These are phyloP conservation scores for Mollisia scopiformis DNA, from an alignment of 2,329 filamentous ascomycete species.

Conservation along the genomic window DNA sequence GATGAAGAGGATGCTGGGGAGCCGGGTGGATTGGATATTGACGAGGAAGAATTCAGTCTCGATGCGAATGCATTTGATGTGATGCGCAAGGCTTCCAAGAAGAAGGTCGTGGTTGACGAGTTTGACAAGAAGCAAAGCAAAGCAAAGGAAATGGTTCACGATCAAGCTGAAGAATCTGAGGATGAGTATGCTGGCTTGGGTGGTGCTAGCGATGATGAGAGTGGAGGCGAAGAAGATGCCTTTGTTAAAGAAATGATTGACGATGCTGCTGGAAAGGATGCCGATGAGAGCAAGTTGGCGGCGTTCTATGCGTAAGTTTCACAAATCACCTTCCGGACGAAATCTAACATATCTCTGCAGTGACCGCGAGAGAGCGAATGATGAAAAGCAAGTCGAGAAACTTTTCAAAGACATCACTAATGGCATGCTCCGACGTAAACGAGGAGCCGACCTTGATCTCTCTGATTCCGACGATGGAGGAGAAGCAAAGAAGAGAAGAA, in stretches of 20 bases:
- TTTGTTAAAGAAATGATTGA: slow-evolving; percentile 88
- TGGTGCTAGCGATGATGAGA: slow-evolving; percentile 85
- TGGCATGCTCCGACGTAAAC: slow-evolving; percentile 82
- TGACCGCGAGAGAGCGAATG: slow-evolving; percentile 75
- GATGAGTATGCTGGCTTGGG: slow-evolving; percentile 97
- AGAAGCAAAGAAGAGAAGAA: slow-evolving; percentile 76
- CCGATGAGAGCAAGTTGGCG: slow-evolving; percentile 79
- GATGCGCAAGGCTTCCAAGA: slow-evolving; percentile 69
- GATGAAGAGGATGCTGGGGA: slow-evolving; percentile 33
- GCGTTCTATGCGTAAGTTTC: slow-evolving; percentile 85
- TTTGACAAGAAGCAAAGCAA: slow-evolving; percentile 88
- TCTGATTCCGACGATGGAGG: slow-evolving; percentile 91
- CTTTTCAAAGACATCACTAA: slow-evolving; percentile 92
- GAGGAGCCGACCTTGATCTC: slow-evolving; percentile 78
- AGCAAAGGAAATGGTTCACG: slow-evolving; percentile 85
- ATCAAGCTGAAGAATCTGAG: slow-evolving; percentile 95
- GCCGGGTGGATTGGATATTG: slow-evolving; percentile 21
- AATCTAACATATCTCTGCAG: slow-evolving; percentile 45
- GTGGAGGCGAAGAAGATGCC: slow-evolving; percentile 73
- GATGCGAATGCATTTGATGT: slow-evolving; percentile 45
- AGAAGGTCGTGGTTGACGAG: slow-evolving; percentile 51
- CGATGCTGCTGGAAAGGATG: slow-evolving; percentile 76
- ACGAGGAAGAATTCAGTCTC: slow-evolving; percentile 41
- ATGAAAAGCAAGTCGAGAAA: slow-evolving; percentile 88
- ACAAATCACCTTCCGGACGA: slow-evolving; percentile 2